These are phyloP conservation scores for Stylonectria norvegica DNA, from an alignment of 2,329 filamentous ascomycete species.

Conservation along the genomic window DNA sequence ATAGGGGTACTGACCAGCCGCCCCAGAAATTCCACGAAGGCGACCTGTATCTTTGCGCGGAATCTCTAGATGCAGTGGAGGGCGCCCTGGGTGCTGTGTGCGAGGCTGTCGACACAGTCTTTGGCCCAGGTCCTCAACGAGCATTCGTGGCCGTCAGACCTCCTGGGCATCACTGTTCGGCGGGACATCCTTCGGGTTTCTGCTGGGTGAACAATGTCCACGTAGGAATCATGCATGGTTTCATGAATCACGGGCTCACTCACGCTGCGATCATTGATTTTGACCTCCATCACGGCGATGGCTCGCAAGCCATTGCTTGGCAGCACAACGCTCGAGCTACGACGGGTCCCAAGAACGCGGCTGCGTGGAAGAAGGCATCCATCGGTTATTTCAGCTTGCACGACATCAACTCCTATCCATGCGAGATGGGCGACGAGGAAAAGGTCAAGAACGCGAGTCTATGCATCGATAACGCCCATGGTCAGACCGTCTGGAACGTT, in stretches of 20 bases:
- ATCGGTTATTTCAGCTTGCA: constrained; percentile 97
- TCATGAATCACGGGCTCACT: constrained; percentile 78
- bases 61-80: constrained; percentile 84
- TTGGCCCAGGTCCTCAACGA: constrained; percentile 62
- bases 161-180: constrained; percentile 92
- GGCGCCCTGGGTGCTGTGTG: constrained; percentile 89
- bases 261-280: constrained; percentile 94
- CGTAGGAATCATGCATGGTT: constrained; percentile 89
- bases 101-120: constrained; percentile 85
- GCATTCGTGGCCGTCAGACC: constrained; percentile 92
- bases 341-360: constrained; percentile 64
- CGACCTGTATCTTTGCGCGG: constrained; percentile 84
- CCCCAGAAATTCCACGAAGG: constrained; percentile 72
- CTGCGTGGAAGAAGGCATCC: constrained; percentile 74
- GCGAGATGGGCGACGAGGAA: constrained; percentile 86
- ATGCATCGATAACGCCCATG: constrained; percentile 91
- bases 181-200: constrained; percentile 86
- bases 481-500: constrained; percentile 93
- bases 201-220: constrained; percentile 99
- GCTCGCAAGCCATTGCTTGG: constrained; percentile 94
- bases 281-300: constrained; percentile 88
- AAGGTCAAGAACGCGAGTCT: constrained; percentile 93
- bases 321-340: constrained; percentile 72
- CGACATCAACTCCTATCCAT: constrained; percentile 98
- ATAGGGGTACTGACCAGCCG: constrained; percentile 44